These are phyloP conservation scores for Pulveroboletus sp. DNA, from an alignment of 768 basidiomycete genomes.

Conservation along the genomic window DNA sequence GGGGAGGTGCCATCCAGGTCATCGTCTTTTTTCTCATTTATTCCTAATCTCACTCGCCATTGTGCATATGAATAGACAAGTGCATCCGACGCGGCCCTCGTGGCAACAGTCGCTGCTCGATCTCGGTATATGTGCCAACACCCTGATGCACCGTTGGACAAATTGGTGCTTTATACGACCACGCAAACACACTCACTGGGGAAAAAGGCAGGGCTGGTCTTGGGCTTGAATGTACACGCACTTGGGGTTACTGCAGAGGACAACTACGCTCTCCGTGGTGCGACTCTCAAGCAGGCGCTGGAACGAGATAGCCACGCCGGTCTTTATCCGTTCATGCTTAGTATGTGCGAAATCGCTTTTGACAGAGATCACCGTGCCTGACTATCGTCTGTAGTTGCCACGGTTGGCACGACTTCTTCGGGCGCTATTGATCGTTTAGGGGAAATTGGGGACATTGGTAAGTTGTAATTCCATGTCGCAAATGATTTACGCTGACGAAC, in stretches of 20 bases:
- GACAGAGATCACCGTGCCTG: background rate
- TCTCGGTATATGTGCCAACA: conserved; percentile 48
- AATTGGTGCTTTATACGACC: conserved; percentile 83
- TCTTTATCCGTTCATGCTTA: conserved; percentile 74
- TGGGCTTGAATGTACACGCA: conserved; percentile 71
- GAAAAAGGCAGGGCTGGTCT: conserved; percentile 71
- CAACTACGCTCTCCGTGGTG: conserved; percentile 65
- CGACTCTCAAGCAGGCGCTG: conserved; percentile 54
- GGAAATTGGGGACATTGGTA: conserved; percentile 73
- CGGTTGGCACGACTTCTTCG: conserved; percentile 89
- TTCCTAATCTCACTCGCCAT: background rate
- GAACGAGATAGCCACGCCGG: conserved; percentile 62
- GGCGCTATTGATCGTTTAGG: conserved; percentile 79
- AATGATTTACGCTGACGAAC: background rate
- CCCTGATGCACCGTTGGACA: conserved; percentile 47
- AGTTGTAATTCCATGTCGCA: conserved; percentile 14
- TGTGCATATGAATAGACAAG: conserved; percentile 50
- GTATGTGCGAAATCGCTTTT: too few species aligned
- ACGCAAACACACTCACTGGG: conserved; percentile 91
- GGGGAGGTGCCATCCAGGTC: conserved; percentile 86
- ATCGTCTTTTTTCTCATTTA: background rate
- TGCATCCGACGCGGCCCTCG: conserved; percentile 80
- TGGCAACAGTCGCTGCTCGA: conserved; percentile 80
- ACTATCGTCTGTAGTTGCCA: conserved; percentile 65
- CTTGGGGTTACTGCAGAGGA: conserved; percentile 67